Conservation (phyloP, 2,329 filamentous ascomycete genomes). For the Moelleriella libera region DNA sequence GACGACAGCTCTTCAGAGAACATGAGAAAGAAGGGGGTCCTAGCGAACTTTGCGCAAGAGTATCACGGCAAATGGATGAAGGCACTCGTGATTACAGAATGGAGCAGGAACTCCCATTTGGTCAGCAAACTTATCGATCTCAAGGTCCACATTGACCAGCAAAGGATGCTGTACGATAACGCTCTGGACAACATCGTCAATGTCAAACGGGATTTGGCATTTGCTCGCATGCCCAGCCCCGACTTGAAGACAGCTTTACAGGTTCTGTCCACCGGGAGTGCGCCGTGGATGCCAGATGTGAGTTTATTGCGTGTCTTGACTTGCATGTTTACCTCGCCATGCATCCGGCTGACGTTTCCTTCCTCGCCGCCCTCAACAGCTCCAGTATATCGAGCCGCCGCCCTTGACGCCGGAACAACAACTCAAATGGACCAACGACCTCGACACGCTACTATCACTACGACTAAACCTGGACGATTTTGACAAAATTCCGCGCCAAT, state of each 20-base stretch:
- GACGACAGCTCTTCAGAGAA: slow-evolving; percentile 52
- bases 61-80: slow-evolving; percentile 86
- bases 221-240: slow-evolving; percentile 70
- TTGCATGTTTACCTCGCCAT: not conserved
- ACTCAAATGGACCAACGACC: slow-evolving; percentile 59
- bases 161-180: slow-evolving; percentile 44
- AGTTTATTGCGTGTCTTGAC: slow-evolving; percentile 14
- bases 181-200: slow-evolving; percentile 51
- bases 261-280: slow-evolving; percentile 64
- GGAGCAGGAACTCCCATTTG: slow-evolving; percentile 66
- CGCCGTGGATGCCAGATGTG: slow-evolving; percentile 67
- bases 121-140: slow-evolving; percentile 85
- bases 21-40: slow-evolving; percentile 56
- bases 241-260: slow-evolving; percentile 84
- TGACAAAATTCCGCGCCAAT: slow-evolving; percentile 58
- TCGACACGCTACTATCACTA: slow-evolving; percentile 72
- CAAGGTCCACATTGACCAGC: slow-evolving; percentile 55
- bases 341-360: slow-evolving; percentile 6
- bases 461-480: slow-evolving; percentile 76
- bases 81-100: slow-evolving; percentile 76
- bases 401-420: slow-evolving; percentile 58
- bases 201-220: slow-evolving; percentile 58
- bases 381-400: slow-evolving; percentile 64
- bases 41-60: slow-evolving; percentile 67
- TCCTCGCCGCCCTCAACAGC: slow-evolving; percentile 26